Percentiles rank a stretch among this genome's conserved stretches.
Conservation (phyloP, 1,139 yeast genomes). For the Geotrichum fermentans region DNA sequence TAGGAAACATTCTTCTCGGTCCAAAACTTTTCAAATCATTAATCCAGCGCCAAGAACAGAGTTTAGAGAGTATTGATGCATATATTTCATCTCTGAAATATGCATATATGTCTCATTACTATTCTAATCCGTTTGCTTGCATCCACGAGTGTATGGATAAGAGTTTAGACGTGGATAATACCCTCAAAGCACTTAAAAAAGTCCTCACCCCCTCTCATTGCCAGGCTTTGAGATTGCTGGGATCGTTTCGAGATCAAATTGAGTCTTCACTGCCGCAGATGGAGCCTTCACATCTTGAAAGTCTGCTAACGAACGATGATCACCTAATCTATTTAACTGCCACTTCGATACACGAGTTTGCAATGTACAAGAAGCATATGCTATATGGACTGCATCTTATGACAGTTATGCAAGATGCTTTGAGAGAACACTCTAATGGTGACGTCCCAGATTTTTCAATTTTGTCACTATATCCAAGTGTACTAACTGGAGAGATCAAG, state of each 20-base stretch:
- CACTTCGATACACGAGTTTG: constrained; percentile 8
- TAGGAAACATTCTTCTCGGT: constrained; percentile 29
- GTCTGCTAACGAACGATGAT: constrained; percentile 8
- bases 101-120: constrained; percentile 65
- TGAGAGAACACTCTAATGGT: background rate
- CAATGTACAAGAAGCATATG: constrained; percentile 12
- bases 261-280: constrained; percentile 27
- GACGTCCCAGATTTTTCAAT: background rate
- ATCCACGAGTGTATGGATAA: constrained; percentile 37
- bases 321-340: constrained; percentile 2
- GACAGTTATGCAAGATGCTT: constrained; percentile 3
- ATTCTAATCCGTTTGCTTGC: constrained; percentile 59
- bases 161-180: constrained; percentile 33
- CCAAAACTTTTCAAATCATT: constrained; percentile 26
- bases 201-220: constrained; percentile 34
- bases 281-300: background rate
- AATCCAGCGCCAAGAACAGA: constrained; percentile 29
- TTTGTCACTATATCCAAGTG: constrained; percentile 7
- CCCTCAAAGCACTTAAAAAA: constrained; percentile 30
- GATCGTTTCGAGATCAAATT: constrained; percentile 44
- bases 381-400: constrained; percentile 14
- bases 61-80: constrained; percentile 46
- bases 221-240: constrained; percentile 43
- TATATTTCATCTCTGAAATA: constrained; percentile 53
- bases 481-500: constrained; percentile 8